Evolutionary conservation across 345 rosid genomes (phyloP), one percentile per base, ranked within the genome.

Genomic region (Luvunga scandens): DNA sequence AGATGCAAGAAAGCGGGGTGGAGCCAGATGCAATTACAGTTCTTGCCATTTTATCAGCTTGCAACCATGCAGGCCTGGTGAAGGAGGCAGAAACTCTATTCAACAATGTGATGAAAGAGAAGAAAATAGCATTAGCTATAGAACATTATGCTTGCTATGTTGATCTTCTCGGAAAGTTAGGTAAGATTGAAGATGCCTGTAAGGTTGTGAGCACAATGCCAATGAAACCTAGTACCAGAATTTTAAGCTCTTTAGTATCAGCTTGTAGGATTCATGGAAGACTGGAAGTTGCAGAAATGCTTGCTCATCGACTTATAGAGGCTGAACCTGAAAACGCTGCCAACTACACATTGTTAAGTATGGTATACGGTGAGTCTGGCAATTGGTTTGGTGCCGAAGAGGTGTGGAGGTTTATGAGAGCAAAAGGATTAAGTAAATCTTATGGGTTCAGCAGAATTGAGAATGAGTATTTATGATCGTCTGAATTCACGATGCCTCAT

Each of bases 111-210:
- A 63, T 65, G 42, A 67, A 72, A 75, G 69, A 72, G 63, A 63
- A 77, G 28, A 83, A 75, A 69, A 71, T 86, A 34, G 69, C 79
- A 73, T 75, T 85, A 71, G 76, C 75, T 3, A 19, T 80, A 25
- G 90, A 89, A 78, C 90, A 87, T 70, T 89, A 89, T 75, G 85
- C 90, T 74, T 89, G 90, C 84, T 83, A 74, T 69, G 75, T 90
- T 72, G 86, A 89, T 86, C 88, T 87, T 80, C 89, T 89, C 31
- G 91, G 94, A 34, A 89, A 85, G 79, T 84, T 83, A 24, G 92
- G 92, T 68, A 81, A 84, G 83, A 80, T 89, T 12, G 83, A 83
- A 34, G 89, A 86, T 60, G 91, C 89, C 21, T 74, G 85, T 28
- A 74, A 75, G 22, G 85, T 81, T 50, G 48, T 83, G 64, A 80